Percentiles rank a stretch among this genome's conserved stretches.
These are phyloP conservation scores for Ensete glaucum DNA, from an alignment of 176 grass and related monocot genomes.

Conservation along the genomic window DNA sequence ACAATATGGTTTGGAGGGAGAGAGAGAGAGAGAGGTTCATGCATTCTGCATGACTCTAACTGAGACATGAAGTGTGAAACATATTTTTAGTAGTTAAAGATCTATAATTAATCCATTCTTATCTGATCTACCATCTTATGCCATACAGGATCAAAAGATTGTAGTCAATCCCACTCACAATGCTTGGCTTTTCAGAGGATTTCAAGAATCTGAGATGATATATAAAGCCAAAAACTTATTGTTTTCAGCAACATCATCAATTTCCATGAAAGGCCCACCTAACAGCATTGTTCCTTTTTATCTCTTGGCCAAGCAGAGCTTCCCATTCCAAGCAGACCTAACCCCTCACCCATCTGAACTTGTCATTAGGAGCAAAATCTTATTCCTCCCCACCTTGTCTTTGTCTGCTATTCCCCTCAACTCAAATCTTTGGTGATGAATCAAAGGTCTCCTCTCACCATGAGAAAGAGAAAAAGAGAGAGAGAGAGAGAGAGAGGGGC, in stretches of 20 bases:
- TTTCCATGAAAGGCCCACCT: background rate
- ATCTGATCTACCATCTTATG: too few species aligned
- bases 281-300: background rate
- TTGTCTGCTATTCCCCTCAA: background rate
- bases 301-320: background rate
- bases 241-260: background rate
- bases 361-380: background rate
- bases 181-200: too few species aligned
- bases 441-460: background rate
- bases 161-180: too few species aligned
- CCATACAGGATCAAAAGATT: too few species aligned
- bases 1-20: too few species aligned
- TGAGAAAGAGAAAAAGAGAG: background rate
- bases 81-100: background rate
- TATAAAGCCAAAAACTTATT: too few species aligned
- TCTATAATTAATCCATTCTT: too few species aligned
- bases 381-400: background rate
- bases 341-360: background rate
- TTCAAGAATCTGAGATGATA: too few species aligned
- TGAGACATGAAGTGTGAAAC: background rate
- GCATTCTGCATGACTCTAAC: conserved; percentile 1
- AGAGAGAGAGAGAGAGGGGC: background rate
- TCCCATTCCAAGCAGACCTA: background rate
- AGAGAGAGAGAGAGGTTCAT: background rate
- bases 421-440: background rate